Conservation (phyloP, 208 protist genomes). For the Acanthamoeba lenticulata region DNA sequence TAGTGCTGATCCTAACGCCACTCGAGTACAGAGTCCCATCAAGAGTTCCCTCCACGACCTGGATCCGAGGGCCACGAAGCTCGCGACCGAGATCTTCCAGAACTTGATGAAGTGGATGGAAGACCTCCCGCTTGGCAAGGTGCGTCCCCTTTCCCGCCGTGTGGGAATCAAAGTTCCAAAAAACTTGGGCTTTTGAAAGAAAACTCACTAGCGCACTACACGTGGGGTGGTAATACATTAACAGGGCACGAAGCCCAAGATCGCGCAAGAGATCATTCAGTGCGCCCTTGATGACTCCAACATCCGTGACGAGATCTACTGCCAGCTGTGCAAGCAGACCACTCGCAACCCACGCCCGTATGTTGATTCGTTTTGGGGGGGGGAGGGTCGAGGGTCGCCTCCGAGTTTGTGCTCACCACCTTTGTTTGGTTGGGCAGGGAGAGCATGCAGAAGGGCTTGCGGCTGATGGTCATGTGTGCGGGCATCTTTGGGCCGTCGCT, state of each 20-base stretch:
- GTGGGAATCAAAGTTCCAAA: not conserved
- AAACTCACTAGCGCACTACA: too few relatives aligned
- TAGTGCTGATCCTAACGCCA: not conserved
- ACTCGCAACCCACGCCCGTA: constrained; percentile 4
- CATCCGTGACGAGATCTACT: constrained; percentile 46
- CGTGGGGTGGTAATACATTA: too few relatives aligned
- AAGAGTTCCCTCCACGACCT: constrained; percentile 44
- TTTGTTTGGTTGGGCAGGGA: not conserved
- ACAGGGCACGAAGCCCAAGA: constrained; percentile 50
- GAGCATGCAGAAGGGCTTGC: constrained; percentile 57
- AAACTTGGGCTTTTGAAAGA: not conserved
- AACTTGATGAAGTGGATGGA: constrained; percentile 67
- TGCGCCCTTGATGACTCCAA: not conserved
- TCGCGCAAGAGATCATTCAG: constrained; percentile 50
- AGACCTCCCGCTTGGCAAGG: constrained; percentile 63
- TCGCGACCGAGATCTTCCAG: constrained; percentile 23
- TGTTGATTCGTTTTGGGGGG: not conserved
- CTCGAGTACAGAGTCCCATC: constrained; percentile 44
- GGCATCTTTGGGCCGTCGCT: constrained; percentile 24
- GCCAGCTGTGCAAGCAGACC: constrained; percentile 66
- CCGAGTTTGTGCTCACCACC: not conserved
- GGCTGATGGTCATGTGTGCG: constrained; percentile 54
- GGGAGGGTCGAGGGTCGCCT: not conserved
- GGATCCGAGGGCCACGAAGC: not conserved
- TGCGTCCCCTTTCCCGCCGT: not conserved